Conservation (phyloP, 768 basidiomycete genomes). For the Collybia sp. region DNA sequence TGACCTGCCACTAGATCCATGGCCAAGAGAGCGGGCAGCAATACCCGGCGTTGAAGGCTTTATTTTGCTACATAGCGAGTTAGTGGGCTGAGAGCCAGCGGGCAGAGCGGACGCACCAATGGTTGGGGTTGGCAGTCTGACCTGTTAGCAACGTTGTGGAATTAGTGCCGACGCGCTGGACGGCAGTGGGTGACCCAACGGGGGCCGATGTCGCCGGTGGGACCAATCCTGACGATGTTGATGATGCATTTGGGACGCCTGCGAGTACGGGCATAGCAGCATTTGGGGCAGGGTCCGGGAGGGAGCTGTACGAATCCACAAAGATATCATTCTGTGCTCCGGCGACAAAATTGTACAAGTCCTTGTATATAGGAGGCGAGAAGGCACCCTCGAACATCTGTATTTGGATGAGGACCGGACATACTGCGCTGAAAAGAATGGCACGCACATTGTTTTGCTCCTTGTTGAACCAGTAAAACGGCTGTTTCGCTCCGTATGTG, state of each 20-base stretch:
- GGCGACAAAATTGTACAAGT: constrained; percentile 65
- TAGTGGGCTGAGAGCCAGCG: not conserved
- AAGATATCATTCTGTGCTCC: constrained; percentile 77
- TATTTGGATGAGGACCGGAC: not conserved
- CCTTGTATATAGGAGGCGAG: constrained; percentile 63
- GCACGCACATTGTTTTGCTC: constrained; percentile 56
- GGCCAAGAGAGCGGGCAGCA: constrained; percentile 1
- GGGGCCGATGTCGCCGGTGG: not conserved
- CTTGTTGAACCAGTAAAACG: constrained; percentile 65
- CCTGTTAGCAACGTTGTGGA: not conserved
- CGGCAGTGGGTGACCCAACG: not conserved
- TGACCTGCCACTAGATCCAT: constrained; percentile 1
- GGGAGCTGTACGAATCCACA: constrained; percentile 42
- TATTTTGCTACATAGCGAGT: not conserved
- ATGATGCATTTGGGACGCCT: constrained; percentile 1
- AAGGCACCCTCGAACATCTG: constrained; percentile 64
- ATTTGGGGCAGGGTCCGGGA: constrained; percentile 40
- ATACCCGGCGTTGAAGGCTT: constrained; percentile 1
- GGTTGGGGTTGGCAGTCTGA: not conserved
- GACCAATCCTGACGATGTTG: not conserved
- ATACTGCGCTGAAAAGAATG: not conserved
- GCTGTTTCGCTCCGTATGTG: constrained; percentile 68
- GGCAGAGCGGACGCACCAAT: not conserved
- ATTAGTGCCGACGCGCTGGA: not conserved
- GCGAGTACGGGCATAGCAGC: constrained; percentile 29